Percentiles rank a stretch among this genome's conserved stretches.
Evolutionary conservation across 176 grass and related monocot genomes (phyloP).

Genomic region (Triticum dicoccoides): DNA sequence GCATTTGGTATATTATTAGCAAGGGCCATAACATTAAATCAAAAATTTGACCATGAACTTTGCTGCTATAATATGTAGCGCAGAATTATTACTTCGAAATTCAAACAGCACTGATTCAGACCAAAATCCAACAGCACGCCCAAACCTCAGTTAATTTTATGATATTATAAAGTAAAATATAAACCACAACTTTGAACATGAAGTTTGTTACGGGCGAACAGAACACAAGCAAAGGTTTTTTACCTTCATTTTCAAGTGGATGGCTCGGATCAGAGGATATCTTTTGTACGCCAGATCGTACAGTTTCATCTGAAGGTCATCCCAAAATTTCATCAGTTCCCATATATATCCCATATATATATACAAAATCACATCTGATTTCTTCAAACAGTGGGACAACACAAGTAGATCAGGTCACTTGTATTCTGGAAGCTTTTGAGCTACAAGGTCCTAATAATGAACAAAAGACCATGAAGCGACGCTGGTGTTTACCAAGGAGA

Average conservation of each 20-base stretch:
- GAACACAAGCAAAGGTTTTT: not conserved
- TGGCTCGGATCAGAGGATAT: not conserved
- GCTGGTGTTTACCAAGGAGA: slow-evolving; percentile 4
- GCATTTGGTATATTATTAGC: not conserved
- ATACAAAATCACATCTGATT: not conserved
- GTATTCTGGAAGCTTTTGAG: not conserved
- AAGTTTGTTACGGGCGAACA: not conserved
- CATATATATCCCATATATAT: not conserved
- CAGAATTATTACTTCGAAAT: not conserved
- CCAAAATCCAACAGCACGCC: too few relatives aligned
- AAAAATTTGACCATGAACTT: not conserved
- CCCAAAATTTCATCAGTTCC: slow-evolving; percentile 4
- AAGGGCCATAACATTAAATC: not conserved
- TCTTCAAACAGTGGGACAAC: not conserved
- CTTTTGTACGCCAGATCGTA: not conserved
- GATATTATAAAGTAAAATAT: not conserved
- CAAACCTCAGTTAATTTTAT: too few relatives aligned
- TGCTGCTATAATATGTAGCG: not conserved
- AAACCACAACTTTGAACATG: not conserved
- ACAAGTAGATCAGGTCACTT: not conserved
- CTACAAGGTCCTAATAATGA: not conserved
- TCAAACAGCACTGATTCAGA: too few relatives aligned
- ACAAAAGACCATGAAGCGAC: not conserved
- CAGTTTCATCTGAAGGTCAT: not conserved
- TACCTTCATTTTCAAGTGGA: not conserved